Conservation (phyloP, 1,284 basidiomycete species). For the Cryptococcus jaspeensis region DNA sequence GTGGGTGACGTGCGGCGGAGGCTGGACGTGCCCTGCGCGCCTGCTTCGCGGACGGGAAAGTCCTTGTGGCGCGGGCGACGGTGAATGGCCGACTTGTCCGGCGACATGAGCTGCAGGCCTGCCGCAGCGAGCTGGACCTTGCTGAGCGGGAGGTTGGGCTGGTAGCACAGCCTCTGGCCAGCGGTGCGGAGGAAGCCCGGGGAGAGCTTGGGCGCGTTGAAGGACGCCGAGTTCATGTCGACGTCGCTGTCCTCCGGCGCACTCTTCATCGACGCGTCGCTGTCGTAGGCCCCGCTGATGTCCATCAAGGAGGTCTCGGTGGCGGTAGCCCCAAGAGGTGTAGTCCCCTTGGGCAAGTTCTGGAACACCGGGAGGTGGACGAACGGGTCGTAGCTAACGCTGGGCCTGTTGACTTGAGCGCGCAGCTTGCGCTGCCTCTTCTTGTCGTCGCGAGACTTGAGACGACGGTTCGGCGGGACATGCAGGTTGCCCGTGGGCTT, state of each 20-base stretch:
- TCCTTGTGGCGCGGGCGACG: constrained; percentile 1
- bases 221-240: constrained; percentile 8
- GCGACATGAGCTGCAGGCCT: not conserved
- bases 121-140: constrained; percentile 6
- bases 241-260: constrained; percentile 3
- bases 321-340: not conserved
- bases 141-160: constrained; percentile 7
- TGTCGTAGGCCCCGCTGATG: constrained; percentile 8
- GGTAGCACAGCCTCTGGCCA: constrained; percentile 1
- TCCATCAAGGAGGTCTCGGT: constrained; percentile 6
- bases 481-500: too few species aligned
- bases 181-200: too few species aligned
- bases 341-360: not conserved
- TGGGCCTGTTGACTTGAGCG: constrained; percentile 8
- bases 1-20: constrained; percentile 15
- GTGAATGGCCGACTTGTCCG: not conserved
- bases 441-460: not conserved
- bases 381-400: constrained; percentile 11
- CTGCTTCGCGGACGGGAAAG: constrained; percentile 8
- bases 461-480: not conserved
- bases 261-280: constrained; percentile 3
- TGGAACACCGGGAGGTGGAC: constrained; percentile 12
- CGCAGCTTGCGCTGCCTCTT: not conserved
- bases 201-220: not conserved
- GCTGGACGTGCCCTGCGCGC: constrained; percentile 12